Evolutionary conservation across 2,329 filamentous ascomycete genomes (phyloP).

Genomic region (Aphanoascus verrucosus): DNA sequence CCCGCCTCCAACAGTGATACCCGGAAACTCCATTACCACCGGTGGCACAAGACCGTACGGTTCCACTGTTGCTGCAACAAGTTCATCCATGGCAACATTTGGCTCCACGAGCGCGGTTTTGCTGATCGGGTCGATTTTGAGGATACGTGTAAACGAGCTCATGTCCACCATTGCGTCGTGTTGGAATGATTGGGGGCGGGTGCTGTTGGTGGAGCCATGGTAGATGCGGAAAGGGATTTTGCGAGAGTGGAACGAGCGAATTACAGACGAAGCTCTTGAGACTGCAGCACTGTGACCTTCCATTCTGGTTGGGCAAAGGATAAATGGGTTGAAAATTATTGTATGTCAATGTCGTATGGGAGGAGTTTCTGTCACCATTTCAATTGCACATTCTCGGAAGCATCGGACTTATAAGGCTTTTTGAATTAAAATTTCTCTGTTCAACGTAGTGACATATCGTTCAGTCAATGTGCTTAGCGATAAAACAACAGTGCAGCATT

Average conservation of each 20-base stretch:
- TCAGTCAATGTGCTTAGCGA: too few species aligned
- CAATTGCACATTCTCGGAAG: too few species aligned
- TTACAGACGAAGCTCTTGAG: slow-evolving; percentile 35
- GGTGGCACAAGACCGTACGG: slow-evolving; percentile 47
- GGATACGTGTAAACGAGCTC: slow-evolving; percentile 39
- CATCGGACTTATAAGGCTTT: too few species aligned
- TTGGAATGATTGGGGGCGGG: slow-evolving; percentile 46
- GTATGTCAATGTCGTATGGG: not conserved
- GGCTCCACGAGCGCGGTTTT: slow-evolving; percentile 56
- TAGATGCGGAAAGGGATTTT: slow-evolving; percentile 59
- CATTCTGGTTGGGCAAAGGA: not conserved
- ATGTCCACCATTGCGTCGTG: slow-evolving; percentile 18
- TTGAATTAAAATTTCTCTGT: too few species aligned
- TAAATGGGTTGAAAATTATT: not conserved
- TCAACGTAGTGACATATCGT: too few species aligned
- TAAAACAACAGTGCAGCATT: too few species aligned
- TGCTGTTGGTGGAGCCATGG: slow-evolving; percentile 68
- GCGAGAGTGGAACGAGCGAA: slow-evolving; percentile 40
- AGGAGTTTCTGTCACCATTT: not conserved
- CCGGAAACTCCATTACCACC: slow-evolving; percentile 62
- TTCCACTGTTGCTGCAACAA: slow-evolving; percentile 47
- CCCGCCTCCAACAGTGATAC: slow-evolving; percentile 57
- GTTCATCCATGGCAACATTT: slow-evolving; percentile 57
- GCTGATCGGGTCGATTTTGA: slow-evolving; percentile 45
- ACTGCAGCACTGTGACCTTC: slow-evolving; percentile 34